These are phyloP conservation scores for Pisolithus tinctorius DNA, from an alignment of 768 basidiomycete genomes.

Conservation along the genomic window DNA sequence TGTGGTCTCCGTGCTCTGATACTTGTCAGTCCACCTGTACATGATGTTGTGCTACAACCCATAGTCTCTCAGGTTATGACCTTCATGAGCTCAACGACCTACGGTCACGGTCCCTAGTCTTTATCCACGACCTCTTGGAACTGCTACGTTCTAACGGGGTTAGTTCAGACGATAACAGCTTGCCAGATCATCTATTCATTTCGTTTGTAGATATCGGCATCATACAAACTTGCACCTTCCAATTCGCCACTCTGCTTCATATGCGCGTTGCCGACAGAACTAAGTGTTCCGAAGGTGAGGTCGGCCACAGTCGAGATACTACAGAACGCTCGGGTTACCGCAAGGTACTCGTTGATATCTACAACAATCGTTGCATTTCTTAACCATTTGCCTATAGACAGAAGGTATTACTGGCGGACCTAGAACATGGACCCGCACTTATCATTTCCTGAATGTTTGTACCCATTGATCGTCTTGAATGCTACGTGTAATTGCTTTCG, in stretches of 20 bases:
- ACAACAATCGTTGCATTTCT: not conserved
- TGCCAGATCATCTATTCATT: constrained; percentile 4
- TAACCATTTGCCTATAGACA: constrained; percentile 27
- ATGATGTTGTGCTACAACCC: not conserved
- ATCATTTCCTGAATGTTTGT: constrained; percentile 41
- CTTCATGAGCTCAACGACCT: constrained; percentile 65
- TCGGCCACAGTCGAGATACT: constrained; percentile 38
- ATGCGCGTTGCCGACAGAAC: constrained; percentile 42
- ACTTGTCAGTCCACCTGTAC: constrained; percentile 40
- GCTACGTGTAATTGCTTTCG: not conserved
- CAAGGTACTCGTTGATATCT: constrained; percentile 29
- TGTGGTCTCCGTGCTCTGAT: constrained; percentile 53
- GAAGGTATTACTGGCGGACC: constrained; percentile 44
- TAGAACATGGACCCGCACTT: constrained; percentile 46
- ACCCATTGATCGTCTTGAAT: not conserved
- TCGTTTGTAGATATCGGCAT: constrained; percentile 46
- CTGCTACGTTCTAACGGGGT: constrained; percentile 58
- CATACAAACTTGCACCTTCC: constrained; percentile 58
- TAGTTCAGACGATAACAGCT: constrained; percentile 15
- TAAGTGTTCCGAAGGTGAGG: constrained; percentile 36
- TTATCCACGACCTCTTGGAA: constrained; percentile 58
- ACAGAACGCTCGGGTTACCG: constrained; percentile 35
- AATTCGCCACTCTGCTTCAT: constrained; percentile 54
- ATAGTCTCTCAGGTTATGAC: constrained; percentile 43
- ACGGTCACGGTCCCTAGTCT: constrained; percentile 51